Base-by-base conservation (phyloP, 2,329 filamentous ascomycete genomes). In the Fusarium sublunatum region DNA sequence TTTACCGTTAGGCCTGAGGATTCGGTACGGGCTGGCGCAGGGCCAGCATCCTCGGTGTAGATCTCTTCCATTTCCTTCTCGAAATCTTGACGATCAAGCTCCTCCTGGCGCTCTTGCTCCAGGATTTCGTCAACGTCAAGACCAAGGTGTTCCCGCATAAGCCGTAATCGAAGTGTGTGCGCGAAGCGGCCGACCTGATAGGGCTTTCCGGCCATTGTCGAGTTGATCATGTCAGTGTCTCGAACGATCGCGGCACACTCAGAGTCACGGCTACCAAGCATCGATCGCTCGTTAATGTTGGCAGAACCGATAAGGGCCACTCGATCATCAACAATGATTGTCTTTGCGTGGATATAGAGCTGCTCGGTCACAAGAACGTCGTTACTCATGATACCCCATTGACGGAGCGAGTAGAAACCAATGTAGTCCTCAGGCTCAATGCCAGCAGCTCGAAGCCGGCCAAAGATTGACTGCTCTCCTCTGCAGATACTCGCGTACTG, bases 121-220 rank as follows among this genome's bases (percentile, higher is more conserved):
- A 91, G 87, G 58, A 97, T 89, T 71, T 92, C 91, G 74, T 99
- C 95, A 5, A 97, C 92, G 72, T 98, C 93, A 35, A 98, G 81
- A n/a, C 95, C 95, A 28, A 99, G 82, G 79, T 99, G 95, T 77
- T 99, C 95, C 62, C 94, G 87, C 95, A 98, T 98, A 44, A 98
- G 82, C 25, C 95, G 90, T 81, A 97, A 88, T 28, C 95, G 92
- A 48, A 99, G 84, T 0, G 92, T 95, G 74, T 98, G 93, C 6
- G 95, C 91, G 76, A 97, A 99, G 25, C 92, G 88, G 39, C 93
- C 93, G 32, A 98, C 95, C 53, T 89, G 88, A 75, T 96, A 99
- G 6, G 93, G 91, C 70, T 90, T 83, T 34, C 93, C 93, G 47
- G 86, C 93, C 95, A 99, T 98, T 49, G 86, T 91, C 6, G 93